Percentiles rank a stretch among this genome's conserved stretches.
Conservation (phyloP, 257 asterid genomes). For the Solanum virginianum region DNA sequence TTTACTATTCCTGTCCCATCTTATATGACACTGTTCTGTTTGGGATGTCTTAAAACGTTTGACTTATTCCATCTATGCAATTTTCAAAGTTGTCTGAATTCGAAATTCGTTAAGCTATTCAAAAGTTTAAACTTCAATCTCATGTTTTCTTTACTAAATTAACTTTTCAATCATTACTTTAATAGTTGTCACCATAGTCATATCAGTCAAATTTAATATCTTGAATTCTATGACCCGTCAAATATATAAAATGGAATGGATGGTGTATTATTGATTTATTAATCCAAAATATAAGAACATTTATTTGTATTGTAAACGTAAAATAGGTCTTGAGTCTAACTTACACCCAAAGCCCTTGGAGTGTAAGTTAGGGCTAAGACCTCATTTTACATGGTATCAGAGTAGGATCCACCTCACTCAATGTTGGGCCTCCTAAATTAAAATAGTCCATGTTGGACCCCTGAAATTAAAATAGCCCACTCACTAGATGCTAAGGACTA, state of each 20-base stretch:
- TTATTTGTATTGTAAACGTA: background rate
- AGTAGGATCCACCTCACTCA: too few species aligned
- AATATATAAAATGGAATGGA: background rate
- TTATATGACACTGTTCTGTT: background rate
- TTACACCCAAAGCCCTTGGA: too few species aligned
- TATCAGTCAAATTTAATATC: background rate
- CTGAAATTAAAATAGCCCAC: too few species aligned
- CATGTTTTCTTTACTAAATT: background rate
- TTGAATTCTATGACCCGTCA: background rate
- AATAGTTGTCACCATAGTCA: background rate
- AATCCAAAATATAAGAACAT: background rate
- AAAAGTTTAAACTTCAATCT: background rate
- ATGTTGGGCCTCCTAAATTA: too few species aligned
- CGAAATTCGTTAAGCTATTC: background rate
- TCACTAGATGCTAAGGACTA: too few species aligned
- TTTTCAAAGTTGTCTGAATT: background rate
- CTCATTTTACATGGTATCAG: too few species aligned
- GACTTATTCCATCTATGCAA: background rate
- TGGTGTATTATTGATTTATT: background rate
- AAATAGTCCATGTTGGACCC: too few species aligned
- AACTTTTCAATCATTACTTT: background rate
- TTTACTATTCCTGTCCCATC: background rate
- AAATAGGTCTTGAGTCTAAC: too few species aligned
- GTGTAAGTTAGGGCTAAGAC: too few species aligned
- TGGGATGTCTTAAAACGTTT: background rate